phyloP scores from a whole-genome alignment of 2,329 filamentous ascomycete genomes.

The Colletotrichum sp. region DNA sequence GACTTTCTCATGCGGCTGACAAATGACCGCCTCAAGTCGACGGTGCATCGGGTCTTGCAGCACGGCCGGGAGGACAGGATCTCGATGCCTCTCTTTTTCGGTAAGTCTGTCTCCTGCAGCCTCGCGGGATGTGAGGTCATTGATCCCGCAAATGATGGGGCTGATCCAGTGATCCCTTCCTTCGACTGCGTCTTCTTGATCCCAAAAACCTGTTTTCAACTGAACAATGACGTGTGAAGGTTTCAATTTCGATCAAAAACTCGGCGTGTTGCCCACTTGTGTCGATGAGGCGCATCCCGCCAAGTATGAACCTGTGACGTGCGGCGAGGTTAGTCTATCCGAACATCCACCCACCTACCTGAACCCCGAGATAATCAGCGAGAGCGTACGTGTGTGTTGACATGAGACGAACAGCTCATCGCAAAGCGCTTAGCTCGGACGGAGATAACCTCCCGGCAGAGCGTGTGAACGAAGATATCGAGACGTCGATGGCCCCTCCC shows the following conservation, averaged over 20 bases:
- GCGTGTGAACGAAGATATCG: not conserved
- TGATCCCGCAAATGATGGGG: not conserved
- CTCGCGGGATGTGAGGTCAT: not conserved
- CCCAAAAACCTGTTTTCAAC: not conserved
- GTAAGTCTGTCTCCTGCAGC: slow-evolving; percentile 21
- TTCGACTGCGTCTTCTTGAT: not conserved
- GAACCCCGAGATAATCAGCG: not conserved
- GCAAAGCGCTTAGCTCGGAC: slow-evolving; percentile 7
- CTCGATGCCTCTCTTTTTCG: slow-evolving; percentile 63
- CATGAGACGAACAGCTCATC: slow-evolving; percentile 4
- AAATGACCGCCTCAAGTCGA: slow-evolving; percentile 27
- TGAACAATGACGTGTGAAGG: not conserved
- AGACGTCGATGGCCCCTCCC: not conserved
- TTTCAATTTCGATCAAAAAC: slow-evolving; percentile 58
- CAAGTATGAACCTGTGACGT: slow-evolving; percentile 56
- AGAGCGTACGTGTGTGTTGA: not conserved
- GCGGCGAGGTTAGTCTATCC: slow-evolving; percentile 40
- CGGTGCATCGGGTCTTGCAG: slow-evolving; percentile 23
- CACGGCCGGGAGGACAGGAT: slow-evolving; percentile 19
- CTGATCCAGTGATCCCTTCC: not conserved
- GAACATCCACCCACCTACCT: not conserved
- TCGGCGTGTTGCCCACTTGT: slow-evolving; percentile 53
- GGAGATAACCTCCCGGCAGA: not conserved
- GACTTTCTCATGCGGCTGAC: slow-evolving; percentile 29
- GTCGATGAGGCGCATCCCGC: slow-evolving; percentile 49